Conservation (phyloP, 176 grass and related monocot genomes). For the Oryza meridionalis region DNA sequence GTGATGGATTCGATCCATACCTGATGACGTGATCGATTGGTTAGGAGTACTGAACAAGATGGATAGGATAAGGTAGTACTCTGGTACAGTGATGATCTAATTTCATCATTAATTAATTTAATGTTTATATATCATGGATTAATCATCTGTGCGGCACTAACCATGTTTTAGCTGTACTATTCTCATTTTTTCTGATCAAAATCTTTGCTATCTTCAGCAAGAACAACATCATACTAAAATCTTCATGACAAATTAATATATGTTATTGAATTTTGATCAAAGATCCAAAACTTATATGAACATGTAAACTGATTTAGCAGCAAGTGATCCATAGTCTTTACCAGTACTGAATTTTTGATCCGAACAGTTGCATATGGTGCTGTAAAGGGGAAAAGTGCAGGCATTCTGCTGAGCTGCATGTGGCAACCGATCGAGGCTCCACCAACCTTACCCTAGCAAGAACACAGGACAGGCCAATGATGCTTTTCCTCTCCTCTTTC, state of each 20-base stretch:
- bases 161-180: neutral
- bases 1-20: neutral
- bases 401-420: conserved; percentile 29
- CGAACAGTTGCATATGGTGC: conserved; percentile 9
- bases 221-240: neutral
- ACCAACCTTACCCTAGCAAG: neutral
- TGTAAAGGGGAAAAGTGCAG: conserved; percentile 33
- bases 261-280: neutral
- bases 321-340: neutral
- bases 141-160: no score
- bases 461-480: neutral
- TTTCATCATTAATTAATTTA: neutral
- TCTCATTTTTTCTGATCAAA: neutral
- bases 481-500: neutral
- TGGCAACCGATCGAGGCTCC: conserved; percentile 16
- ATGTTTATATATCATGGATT: neutral
- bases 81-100: neutral
- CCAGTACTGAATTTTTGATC: neutral
- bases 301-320: neutral
- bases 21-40: neutral
- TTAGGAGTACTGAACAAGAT: neutral
- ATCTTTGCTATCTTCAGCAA: neutral
- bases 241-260: neutral
- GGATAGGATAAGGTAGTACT: neutral
- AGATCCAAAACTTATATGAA: neutral